Conservation (phyloP, 306 rosid species). For the Pachyrhizus erosus region DNA sequence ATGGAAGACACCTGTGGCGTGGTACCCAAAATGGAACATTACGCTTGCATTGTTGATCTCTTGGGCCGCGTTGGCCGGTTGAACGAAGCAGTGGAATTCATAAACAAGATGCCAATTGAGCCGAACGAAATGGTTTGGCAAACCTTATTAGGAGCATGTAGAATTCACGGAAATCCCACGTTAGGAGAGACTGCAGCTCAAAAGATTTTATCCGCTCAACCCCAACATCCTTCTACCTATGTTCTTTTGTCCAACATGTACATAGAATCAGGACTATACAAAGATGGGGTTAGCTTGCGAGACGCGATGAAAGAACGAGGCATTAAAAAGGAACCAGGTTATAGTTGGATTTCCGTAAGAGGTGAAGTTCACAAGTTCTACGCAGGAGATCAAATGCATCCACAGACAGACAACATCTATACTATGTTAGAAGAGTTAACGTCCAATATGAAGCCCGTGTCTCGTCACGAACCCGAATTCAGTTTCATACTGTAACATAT, state of each 20-base stretch:
- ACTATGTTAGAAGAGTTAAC: constrained; percentile 57
- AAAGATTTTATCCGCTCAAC: constrained; percentile 62
- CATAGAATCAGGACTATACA: constrained; percentile 56
- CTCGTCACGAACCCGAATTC: constrained; percentile 35
- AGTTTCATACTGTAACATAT: too few relatives aligned
- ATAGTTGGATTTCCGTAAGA: constrained; percentile 68
- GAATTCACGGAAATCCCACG: constrained; percentile 68
- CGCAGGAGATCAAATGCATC: constrained; percentile 73
- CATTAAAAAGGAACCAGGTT: constrained; percentile 72
- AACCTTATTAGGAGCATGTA: constrained; percentile 78
- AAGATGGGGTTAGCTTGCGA: constrained; percentile 60
- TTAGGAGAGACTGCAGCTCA: constrained; percentile 73
- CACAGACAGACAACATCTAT: constrained; percentile 59
- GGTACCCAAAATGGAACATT: constrained; percentile 75
- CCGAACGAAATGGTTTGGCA: constrained; percentile 81
- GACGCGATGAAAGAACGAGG: constrained; percentile 71
- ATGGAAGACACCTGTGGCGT: constrained; percentile 63
- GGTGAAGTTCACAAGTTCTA: constrained; percentile 70
- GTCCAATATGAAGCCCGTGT: constrained; percentile 42
- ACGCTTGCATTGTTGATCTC: constrained; percentile 76
- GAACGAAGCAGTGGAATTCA: constrained; percentile 64
- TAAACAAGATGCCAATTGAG: constrained; percentile 61
- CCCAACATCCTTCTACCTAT: constrained; percentile 65
- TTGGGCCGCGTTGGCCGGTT: constrained; percentile 71
- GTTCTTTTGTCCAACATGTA: constrained; percentile 76